Conservation (phyloP, 371 early-diverging fungal genomes). For the Mucor circinelloides region DNA sequence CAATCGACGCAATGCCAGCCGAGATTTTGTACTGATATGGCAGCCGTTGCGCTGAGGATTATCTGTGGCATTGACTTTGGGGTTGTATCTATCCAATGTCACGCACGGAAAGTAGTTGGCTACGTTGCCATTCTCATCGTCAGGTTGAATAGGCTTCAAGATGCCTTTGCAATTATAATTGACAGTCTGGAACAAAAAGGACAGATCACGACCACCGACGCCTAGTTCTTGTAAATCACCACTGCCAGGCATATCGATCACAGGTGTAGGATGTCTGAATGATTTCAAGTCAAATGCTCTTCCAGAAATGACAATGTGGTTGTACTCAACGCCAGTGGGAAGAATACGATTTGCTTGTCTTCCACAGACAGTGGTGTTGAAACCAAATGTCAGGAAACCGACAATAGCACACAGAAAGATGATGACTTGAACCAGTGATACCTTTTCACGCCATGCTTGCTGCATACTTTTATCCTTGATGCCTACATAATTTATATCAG, state of each 20-base stretch:
- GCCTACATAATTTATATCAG: too few species aligned
- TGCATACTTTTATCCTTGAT: slow-evolving; percentile 64
- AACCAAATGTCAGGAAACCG: slow-evolving; percentile 71
- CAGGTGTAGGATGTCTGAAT: slow-evolving; percentile 45
- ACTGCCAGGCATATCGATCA: slow-evolving; percentile 39
- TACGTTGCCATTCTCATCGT: slow-evolving; percentile 55
- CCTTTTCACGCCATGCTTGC: slow-evolving; percentile 94
- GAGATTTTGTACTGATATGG: slow-evolving; percentile 58
- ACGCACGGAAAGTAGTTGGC: slow-evolving; percentile 79
- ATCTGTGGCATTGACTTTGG: slow-evolving; percentile 49
- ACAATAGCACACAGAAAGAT: slow-evolving; percentile 61
- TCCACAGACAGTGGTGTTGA: slow-evolving; percentile 64
- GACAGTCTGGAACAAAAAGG: slow-evolving; percentile 78
- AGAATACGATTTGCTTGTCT: slow-evolving; percentile 55
- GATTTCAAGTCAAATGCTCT: slow-evolving; percentile 54
- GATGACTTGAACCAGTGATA: slow-evolving; percentile 78
- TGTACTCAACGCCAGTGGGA: slow-evolving; percentile 47
- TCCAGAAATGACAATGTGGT: slow-evolving; percentile 58
- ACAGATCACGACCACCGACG: slow-evolving; percentile 75
- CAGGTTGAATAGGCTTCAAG: slow-evolving; percentile 46
- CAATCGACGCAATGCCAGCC: slow-evolving; percentile 48
- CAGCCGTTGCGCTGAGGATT: slow-evolving; percentile 67
- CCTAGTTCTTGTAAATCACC: slow-evolving; percentile 64
- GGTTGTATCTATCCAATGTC: slow-evolving; percentile 44
- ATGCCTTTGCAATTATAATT: slow-evolving; percentile 72